A percentile compares a stretch with the other conserved stretches of the same genome.
Conservation (phyloP, 805 yeast genomes). For the Candida tallmaniae region DNA sequence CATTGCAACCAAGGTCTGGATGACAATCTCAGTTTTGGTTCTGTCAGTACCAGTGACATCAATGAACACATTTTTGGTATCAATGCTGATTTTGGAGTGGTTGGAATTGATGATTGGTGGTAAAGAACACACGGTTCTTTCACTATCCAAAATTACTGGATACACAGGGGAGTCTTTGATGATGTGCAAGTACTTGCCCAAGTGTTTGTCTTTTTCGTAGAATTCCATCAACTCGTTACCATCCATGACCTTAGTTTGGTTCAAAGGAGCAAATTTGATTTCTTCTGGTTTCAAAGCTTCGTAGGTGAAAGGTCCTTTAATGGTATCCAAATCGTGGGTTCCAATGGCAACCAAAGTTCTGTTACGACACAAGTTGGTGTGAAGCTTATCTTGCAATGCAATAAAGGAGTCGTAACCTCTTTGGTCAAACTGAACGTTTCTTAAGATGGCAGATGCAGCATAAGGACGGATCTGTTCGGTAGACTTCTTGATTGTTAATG, state of each 20-base stretch:
- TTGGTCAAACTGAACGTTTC: constrained; percentile 76
- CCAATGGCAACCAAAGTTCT: constrained; percentile 98
- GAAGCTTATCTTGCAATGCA: constrained; percentile 92
- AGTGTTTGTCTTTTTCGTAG: constrained; percentile 84
- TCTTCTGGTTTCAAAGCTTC: constrained; percentile 79
- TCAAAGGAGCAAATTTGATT: constrained; percentile 68
- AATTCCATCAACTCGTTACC: constrained; percentile 83
- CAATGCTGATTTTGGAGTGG: constrained; percentile 77
- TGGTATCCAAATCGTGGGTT: constrained; percentile 86
- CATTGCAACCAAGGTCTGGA: constrained; percentile 92
- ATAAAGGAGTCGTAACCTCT: constrained; percentile 92
- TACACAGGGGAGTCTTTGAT: constrained; percentile 83
- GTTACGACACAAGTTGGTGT: constrained; percentile 92
- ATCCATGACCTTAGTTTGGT: constrained; percentile 62
- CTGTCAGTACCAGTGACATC: constrained; percentile 94
- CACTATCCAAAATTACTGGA: constrained; percentile 83
- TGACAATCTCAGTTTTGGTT: constrained; percentile 90
- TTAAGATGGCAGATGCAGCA: constrained; percentile 91
- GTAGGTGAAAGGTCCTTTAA: constrained; percentile 80
- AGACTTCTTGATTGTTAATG: constrained; percentile 70
- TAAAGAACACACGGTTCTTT: constrained; percentile 76
- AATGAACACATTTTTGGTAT: constrained; percentile 84
- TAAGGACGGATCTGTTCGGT: constrained; percentile 79
- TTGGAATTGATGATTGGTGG: constrained; percentile 97
- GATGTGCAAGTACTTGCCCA: constrained; percentile 84